Evolutionary conservation across 345 rosid genomes (phyloP), one percentile per base, ranked within the genome.

Genomic region (Eucalyptus sp.): DNA sequence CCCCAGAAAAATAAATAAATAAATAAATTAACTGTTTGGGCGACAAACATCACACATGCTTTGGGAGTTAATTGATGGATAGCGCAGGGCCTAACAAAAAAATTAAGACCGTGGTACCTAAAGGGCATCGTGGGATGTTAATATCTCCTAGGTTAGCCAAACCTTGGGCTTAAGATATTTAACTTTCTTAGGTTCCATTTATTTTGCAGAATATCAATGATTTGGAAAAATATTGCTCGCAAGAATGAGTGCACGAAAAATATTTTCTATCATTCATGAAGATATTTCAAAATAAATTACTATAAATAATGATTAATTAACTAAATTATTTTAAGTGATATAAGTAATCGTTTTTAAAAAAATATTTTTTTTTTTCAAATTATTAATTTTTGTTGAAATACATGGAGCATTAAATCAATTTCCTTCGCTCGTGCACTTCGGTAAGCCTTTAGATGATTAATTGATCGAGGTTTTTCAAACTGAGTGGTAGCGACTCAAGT

Each of bases 1-100:
- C 3, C 1, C 13, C 27, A 13, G 24, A 1, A 60, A 13, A 4
- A n/a, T n/a, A n/a, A n/a, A n/a, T n/a, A 7, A 6, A 6, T 29
- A 62, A 6, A 62, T 6, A 6, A n/a, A 4, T 12, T 2, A n/a
- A 62, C 9, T 60, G 68, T 60, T 60, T 60, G 31, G 7, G 68
- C 15, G 16, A 60, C 68, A n/a, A 13, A 64, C 17, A 64, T 64
- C 33, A 29, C 14, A 14, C 18, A 64, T 64, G 71, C 33, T 64
- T 1, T n/a, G 17, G 37, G 37, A 29, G 33, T 62, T 62, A 62
- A 62, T 62, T 29, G 68, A 62, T 62, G 68, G 29, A 62, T 62
- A 33, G 15, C 27, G 29, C 15, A 62, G 16, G 33, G 68, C 68
- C n/a, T 62, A 62, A 29, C 17, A 62, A 64, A 62, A 64, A 13